Evolutionary conservation across 441 rosid species (phyloP).

Genomic region (Viola pubescens): DNA sequence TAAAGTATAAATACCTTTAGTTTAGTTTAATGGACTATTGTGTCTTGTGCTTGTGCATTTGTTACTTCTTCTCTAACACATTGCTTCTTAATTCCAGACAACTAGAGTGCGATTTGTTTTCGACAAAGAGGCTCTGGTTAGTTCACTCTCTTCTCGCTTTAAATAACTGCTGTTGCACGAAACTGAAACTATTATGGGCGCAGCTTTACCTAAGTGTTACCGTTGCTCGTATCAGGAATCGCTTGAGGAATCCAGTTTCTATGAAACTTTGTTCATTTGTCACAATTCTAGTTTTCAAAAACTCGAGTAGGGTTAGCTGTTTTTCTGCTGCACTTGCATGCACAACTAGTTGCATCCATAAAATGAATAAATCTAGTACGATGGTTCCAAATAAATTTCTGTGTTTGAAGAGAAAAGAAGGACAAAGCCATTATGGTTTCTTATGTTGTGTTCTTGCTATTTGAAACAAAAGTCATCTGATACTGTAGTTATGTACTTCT

Average conservation of each 20-base stretch:
- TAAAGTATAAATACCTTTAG: no score
- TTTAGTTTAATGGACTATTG: not conserved
- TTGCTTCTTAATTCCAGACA: conserved; percentile 41
- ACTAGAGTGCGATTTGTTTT: conserved; percentile 73
- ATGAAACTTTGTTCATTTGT: not conserved
- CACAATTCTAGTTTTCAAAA: not conserved
- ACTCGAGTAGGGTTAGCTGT: not conserved
- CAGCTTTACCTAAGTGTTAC: not conserved
- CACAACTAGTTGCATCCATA: no score
- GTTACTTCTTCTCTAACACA: conserved; percentile 1
- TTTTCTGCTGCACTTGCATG: no score
- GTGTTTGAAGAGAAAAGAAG: no score
- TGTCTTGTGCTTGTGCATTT: not conserved
- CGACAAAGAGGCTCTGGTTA: conserved; percentile 57
- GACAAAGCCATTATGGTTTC: no score
- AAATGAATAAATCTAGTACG: no score
- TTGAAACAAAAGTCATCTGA: no score
- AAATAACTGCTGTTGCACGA: not conserved
- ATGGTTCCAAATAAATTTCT: no score
- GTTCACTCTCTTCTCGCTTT: conserved; percentile 19
- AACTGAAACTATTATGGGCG: not conserved
- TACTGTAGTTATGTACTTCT: no score
- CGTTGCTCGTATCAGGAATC: not conserved
- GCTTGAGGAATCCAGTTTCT: not conserved
- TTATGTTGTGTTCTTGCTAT: no score